These are phyloP conservation scores for Fusarium sp. DNA, from an alignment of 2,329 filamentous ascomycete species.

Conservation along the genomic window DNA sequence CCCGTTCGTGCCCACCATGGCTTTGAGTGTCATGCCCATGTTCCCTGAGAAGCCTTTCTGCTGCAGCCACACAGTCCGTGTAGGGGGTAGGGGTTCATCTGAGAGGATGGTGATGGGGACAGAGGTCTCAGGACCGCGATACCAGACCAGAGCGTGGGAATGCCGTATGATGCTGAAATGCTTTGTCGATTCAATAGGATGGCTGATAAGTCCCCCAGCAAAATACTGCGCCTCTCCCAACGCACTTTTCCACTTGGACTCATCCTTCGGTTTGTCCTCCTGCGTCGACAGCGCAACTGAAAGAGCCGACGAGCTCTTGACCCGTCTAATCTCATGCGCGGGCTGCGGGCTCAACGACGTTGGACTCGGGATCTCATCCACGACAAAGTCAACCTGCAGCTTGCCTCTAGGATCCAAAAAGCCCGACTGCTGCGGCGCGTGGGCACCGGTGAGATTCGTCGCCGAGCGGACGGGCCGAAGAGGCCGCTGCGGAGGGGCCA, in stretches of 20 bases:
- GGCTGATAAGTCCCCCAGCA: conserved; percentile 73
- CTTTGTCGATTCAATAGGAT: conserved; percentile 73
- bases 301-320: conserved; percentile 53
- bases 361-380: conserved; percentile 42
- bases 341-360: conserved; percentile 20
- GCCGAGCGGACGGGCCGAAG: conserved; percentile 47
- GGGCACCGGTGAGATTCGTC: conserved; percentile 45
- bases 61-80: conserved; percentile 76
- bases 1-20: conserved; percentile 69
- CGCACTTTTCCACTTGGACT: conserved; percentile 61
- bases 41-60: conserved; percentile 76
- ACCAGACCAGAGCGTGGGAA: conserved; percentile 73
- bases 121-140: conserved; percentile 73
- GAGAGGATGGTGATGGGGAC: conserved; percentile 75
- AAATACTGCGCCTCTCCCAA: conserved; percentile 73
- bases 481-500: conserved; percentile 41
- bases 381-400: conserved; percentile 45
- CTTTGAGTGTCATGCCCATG: conserved; percentile 75
- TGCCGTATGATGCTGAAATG: conserved; percentile 77
- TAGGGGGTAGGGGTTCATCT: conserved; percentile 66
- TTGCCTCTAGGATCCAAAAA: conserved; percentile 36
- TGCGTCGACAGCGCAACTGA: conserved; percentile 25
- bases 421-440: conserved; percentile 41
- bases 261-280: conserved; percentile 36
- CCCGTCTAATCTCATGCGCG: conserved; percentile 47